A percentile compares a stretch with the other conserved stretches of the same genome.
Conservation (phyloP, 768 basidiomycete genomes). For the Lentinula raphanica region DNA sequence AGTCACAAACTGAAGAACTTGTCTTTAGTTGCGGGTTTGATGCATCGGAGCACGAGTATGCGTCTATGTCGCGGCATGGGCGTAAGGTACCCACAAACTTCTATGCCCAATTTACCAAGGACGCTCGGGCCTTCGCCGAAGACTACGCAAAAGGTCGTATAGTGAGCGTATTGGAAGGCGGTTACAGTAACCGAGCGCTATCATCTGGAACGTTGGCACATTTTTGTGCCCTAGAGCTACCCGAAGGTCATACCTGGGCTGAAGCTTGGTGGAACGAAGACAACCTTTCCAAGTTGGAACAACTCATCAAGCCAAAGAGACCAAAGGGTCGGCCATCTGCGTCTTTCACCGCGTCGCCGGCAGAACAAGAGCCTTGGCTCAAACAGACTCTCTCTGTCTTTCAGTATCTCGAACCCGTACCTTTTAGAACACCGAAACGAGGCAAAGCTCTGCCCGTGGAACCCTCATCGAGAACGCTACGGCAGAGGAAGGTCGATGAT, state of each 20-base stretch:
- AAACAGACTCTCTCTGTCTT: conserved; percentile 49
- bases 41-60: conserved; percentile 86
- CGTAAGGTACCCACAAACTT: conserved; percentile 87
- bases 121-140: conserved; percentile 62
- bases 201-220: conserved; percentile 82
- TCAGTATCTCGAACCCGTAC: conserved; percentile 32
- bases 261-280: conserved; percentile 60
- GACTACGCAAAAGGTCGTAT: conserved; percentile 61
- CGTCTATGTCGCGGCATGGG: conserved; percentile 87
- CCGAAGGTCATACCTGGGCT: conserved; percentile 14
- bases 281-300: conserved; percentile 62
- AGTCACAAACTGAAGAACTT: background rate
- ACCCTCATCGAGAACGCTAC: conserved; percentile 41
- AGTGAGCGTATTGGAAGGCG: conserved; percentile 91
- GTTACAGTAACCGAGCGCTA: conserved; percentile 88
- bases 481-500: conserved; percentile 36
- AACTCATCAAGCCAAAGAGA: conserved; percentile 63
- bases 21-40: conserved; percentile 87
- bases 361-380: conserved; percentile 49
- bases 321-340: conserved; percentile 40
- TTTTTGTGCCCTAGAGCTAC: conserved; percentile 55
- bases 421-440: conserved; percentile 16
- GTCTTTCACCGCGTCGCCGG: conserved; percentile 25
- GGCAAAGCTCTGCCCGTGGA: conserved; percentile 16
- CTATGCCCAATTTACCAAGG: conserved; percentile 76